These are phyloP conservation scores for Brassica nigra DNA, from an alignment of 345 rosid species.

Conservation along the genomic window DNA sequence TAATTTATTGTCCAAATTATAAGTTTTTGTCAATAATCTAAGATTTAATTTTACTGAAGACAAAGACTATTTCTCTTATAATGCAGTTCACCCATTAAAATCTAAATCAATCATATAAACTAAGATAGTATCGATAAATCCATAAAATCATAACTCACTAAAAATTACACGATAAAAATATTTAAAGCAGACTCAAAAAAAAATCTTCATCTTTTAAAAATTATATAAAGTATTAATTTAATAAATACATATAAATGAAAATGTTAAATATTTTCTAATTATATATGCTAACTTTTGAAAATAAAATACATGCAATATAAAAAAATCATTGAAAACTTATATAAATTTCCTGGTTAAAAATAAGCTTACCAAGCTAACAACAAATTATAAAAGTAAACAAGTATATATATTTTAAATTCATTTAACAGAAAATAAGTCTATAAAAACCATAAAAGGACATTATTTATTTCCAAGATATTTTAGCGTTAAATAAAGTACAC, in stretches of 20 bases:
- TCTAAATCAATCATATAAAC: not conserved
- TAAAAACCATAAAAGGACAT: not conserved
- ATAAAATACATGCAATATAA: not conserved
- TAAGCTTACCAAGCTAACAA: not conserved
- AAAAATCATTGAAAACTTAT: not conserved
- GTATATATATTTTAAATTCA: not conserved
- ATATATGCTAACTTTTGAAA: not conserved
- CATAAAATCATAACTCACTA: not conserved
- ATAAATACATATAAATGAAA: not conserved
- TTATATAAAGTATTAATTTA: not conserved
- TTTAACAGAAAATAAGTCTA: not conserved
- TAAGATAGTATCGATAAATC: not conserved
- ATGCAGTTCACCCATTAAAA: not conserved
- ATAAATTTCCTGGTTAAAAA: not conserved
- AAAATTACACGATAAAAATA: not conserved
- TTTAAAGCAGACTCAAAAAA: not conserved
- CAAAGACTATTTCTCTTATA: not conserved
- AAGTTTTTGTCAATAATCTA: not conserved
- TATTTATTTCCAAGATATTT: not conserved
- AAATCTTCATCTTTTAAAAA: not conserved
- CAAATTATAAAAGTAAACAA: not conserved
- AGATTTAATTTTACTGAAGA: not conserved
- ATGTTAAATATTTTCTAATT: not conserved
- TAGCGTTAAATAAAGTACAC: not conserved
- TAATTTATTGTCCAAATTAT: not conserved